Percentiles rank a stretch among this genome's conserved stretches.
Evolutionary conservation across 768 basidiomycete species (phyloP).

Genomic region (Boletus sensibilis): DNA sequence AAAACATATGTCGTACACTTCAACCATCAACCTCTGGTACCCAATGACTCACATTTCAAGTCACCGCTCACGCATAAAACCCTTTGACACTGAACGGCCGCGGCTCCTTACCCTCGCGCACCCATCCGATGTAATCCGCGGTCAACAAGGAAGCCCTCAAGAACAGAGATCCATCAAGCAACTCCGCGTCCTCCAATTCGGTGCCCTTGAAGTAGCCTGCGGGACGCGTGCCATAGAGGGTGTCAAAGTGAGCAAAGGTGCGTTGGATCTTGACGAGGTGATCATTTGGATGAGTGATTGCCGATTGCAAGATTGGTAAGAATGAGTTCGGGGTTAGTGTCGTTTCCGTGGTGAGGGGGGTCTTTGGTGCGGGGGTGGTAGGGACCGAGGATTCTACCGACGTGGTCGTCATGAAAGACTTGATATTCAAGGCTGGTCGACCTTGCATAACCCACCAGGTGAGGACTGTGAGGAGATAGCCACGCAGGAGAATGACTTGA

Average conservation of each 20-base stretch:
- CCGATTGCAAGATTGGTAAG: constrained; percentile 39
- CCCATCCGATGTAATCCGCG: constrained; percentile 38
- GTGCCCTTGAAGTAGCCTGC: constrained; percentile 31
- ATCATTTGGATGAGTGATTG: constrained; percentile 36
- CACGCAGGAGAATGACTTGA: constrained; percentile 30
- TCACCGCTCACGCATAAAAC: constrained; percentile 16
- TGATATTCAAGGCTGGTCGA: constrained; percentile 31
- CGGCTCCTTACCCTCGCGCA: constrained; percentile 35
- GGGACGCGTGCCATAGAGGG: constrained; percentile 29
- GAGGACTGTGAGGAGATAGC: constrained; percentile 26
- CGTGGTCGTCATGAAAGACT: constrained; percentile 30
- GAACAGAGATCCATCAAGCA: constrained; percentile 39
- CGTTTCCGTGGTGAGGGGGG: constrained; percentile 11
- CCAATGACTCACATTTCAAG: too few relatives aligned
- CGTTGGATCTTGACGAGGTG: constrained; percentile 36
- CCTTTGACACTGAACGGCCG: constrained; percentile 29
- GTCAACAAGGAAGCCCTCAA: constrained; percentile 32
- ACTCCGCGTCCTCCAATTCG: constrained; percentile 31
- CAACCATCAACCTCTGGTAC: too few relatives aligned
- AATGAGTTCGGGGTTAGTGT: constrained; percentile 37
- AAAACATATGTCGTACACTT: not conserved
- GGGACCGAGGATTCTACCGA: constrained; percentile 18
- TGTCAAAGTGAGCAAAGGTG: constrained; percentile 33
- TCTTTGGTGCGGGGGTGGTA: not conserved
- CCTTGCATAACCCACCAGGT: constrained; percentile 33